These are phyloP conservation scores for Takashimella koratensis DNA, from an alignment of 1,284 basidiomycete species.

Conservation along the genomic window DNA sequence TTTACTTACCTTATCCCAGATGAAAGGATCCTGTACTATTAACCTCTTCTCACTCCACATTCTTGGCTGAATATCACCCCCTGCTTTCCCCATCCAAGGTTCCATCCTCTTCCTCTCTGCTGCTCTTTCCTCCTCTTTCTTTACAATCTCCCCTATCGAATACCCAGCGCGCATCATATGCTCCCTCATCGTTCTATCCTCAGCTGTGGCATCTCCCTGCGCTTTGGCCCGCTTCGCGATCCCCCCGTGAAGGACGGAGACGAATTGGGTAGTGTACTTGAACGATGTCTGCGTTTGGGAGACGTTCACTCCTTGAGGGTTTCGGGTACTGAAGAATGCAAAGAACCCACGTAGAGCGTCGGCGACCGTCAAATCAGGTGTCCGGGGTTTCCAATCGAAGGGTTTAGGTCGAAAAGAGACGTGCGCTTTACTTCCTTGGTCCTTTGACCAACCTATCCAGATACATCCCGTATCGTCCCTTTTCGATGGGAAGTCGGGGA, in stretches of 20 bases:
- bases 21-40: slow-evolving; percentile 49
- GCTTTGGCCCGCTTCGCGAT: slow-evolving; percentile 12
- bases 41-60: slow-evolving; percentile 35
- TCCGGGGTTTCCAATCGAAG: slow-evolving; percentile 26
- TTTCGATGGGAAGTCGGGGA: slow-evolving; percentile 9
- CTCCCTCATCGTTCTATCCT: neutral
- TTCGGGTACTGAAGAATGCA: slow-evolving; percentile 19
- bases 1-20: slow-evolving; percentile 47
- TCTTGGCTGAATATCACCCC: slow-evolving; percentile 30
- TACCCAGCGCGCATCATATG: slow-evolving; percentile 1
- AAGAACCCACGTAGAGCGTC: slow-evolving; percentile 42
- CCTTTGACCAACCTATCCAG: slow-evolving; percentile 40
- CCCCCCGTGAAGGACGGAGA: slow-evolving; percentile 40
- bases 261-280: slow-evolving; percentile 19
- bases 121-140: slow-evolving; percentile 3
- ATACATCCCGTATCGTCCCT: slow-evolving; percentile 22
- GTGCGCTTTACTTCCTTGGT: slow-evolving; percentile 32
- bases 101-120: slow-evolving; percentile 8
- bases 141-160: slow-evolving; percentile 1
- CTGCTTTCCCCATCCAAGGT: slow-evolving; percentile 28
- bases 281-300: too few relatives aligned
- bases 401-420: slow-evolving; percentile 9
- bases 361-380: slow-evolving; percentile 23
- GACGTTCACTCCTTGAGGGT: slow-evolving; percentile 1
- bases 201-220: neutral